Conservation (phyloP, 345 rosid species). For the Brassica juncea region DNA sequence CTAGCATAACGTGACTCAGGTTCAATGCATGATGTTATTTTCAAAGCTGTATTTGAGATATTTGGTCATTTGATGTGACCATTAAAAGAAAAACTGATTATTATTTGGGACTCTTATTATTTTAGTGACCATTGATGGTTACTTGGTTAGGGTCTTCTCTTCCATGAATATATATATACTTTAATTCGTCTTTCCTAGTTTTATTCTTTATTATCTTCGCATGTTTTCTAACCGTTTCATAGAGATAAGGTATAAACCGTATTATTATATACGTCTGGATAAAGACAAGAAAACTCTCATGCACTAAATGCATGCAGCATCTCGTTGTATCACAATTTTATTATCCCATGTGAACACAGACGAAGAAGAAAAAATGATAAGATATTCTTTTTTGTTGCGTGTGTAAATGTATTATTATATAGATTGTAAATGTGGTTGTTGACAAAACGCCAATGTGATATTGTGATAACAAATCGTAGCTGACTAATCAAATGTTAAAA, state of each 20-base stretch:
- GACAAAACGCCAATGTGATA: conserved; percentile 19
- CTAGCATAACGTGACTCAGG: conserved; percentile 5
- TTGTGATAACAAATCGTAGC: conserved; percentile 8
- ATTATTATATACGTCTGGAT: not conserved
- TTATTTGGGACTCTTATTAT: not conserved
- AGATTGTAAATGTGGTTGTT: conserved; percentile 4
- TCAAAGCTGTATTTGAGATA: not conserved
- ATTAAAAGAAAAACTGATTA: not conserved
- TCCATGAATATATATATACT: not conserved
- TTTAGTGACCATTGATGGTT: not conserved
- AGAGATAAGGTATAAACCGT: not conserved
- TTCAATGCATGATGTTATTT: not conserved
- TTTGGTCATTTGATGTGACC: not conserved
- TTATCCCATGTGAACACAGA: conserved; percentile 19
- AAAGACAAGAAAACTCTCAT: not conserved
- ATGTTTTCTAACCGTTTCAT: not conserved
- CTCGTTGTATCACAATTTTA: not conserved
- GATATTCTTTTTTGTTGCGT: not conserved
- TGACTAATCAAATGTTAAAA: conserved; percentile 18
- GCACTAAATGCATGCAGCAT: not conserved
- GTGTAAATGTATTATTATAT: not conserved
- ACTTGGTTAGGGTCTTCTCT: not conserved
- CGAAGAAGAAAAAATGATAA: not conserved
- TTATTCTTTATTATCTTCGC: not conserved
- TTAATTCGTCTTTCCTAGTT: not conserved